Evolutionary conservation across 1,139 yeast genomes (phyloP).

Genomic region (Yamadazyma atlantica): DNA sequence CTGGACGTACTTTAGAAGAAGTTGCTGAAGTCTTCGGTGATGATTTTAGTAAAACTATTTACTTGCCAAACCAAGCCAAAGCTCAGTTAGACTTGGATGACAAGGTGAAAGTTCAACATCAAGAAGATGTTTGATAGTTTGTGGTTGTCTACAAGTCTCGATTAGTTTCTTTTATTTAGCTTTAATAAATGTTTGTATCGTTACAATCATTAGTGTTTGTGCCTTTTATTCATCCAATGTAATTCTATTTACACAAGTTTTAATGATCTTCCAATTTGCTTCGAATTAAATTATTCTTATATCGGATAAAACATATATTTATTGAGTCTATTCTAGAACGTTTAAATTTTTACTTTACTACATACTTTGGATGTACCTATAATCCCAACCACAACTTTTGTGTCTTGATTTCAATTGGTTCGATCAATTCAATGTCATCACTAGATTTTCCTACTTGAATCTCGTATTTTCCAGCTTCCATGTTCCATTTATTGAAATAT

Average conservation of each 20-base stretch:
- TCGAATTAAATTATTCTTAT: neutral
- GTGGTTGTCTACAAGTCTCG: neutral
- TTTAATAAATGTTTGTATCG: conserved; percentile 1
- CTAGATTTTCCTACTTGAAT: conserved; percentile 39
- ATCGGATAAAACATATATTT: neutral
- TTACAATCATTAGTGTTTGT: too few species aligned
- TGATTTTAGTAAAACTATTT: conserved; percentile 2
- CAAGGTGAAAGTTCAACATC: neutral
- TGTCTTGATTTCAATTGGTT: conserved; percentile 29
- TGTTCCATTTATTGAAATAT: conserved; percentile 34
- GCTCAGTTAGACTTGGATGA: conserved; percentile 25
- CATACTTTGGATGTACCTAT: too few species aligned
- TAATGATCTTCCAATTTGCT: neutral
- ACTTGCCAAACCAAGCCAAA: conserved; percentile 43
- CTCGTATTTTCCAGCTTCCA: conserved; percentile 19
- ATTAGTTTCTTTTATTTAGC: neutral
- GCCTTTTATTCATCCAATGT: too few species aligned
- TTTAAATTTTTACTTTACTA: too few species aligned
- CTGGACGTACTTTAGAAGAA: conserved; percentile 62
- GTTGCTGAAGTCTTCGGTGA: conserved; percentile 53
- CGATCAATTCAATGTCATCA: conserved; percentile 27
- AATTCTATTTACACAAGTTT: too few species aligned
- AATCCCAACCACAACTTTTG: conserved; percentile 21
- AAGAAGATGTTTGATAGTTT: neutral
- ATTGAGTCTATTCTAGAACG: too few species aligned